phyloP scores from a whole-genome alignment of 2,329 filamentous ascomycete species.

The Colletotrichum australisinense region DNA sequence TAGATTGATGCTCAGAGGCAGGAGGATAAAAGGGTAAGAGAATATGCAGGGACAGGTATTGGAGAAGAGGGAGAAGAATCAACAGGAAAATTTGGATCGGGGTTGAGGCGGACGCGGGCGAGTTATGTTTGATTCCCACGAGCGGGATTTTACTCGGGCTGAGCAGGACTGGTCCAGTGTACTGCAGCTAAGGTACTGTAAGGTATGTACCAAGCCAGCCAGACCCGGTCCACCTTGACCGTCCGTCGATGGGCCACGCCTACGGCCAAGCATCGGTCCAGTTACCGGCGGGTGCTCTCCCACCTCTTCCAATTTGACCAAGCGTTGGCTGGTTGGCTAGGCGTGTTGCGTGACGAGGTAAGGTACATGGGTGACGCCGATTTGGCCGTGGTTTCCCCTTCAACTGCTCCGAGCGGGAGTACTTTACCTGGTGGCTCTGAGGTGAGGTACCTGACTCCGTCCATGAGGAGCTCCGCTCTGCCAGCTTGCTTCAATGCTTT shows the following conservation, averaged over 20 bases:
- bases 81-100: conserved; percentile 9
- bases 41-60: background rate
- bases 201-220: background rate
- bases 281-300: background rate
- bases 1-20: conserved; percentile 1
- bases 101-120: conserved; percentile 23
- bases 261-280: background rate
- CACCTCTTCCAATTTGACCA: background rate
- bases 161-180: background rate
- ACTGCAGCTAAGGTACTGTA: background rate
- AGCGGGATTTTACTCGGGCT: conserved; percentile 36
- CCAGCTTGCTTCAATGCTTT: conserved; percentile 4
- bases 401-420: background rate
- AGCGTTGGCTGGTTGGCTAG: background rate
- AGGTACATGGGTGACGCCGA: conserved; percentile 7
- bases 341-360: conserved; percentile 1
- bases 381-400: background rate
- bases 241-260: background rate
- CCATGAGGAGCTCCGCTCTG: conserved; percentile 12
- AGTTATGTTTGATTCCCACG: conserved; percentile 33
- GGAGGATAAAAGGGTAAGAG: background rate
- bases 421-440: background rate
- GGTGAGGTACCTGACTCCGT: no score
- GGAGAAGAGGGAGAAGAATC: background rate
- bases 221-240: conserved; percentile 11